Conservation (phyloP, 495 filamentous ascomycete species). For the Baudoinia panamericana region DNA sequence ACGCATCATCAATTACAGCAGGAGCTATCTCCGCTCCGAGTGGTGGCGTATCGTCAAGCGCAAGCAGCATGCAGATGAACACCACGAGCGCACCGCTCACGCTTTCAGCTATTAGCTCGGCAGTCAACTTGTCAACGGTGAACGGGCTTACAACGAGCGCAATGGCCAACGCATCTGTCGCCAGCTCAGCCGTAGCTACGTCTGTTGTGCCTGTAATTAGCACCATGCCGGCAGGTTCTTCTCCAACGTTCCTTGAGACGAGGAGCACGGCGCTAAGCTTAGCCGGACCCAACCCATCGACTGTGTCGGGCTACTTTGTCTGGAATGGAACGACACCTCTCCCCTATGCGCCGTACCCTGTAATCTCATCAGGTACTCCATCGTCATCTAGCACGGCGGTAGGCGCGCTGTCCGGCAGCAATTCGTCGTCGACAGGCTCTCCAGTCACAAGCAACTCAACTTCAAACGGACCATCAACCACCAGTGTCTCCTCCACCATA, state of each 20-base stretch:
- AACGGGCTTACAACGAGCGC: conserved; percentile 1
- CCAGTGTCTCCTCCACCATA: neutral
- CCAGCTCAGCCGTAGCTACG: neutral
- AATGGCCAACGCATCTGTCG: neutral
- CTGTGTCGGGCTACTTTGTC: conserved; percentile 12
- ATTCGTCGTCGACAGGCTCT: no score
- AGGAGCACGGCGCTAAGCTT: conserved; percentile 10
- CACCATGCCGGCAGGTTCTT: neutral
- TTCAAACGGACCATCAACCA: neutral
- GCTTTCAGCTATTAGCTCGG: neutral
- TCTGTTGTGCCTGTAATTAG: neutral
- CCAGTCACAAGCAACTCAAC: neutral
- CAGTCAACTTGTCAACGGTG: neutral
- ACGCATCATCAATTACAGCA: no score
- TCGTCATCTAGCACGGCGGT: neutral
- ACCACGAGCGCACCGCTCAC: neutral
- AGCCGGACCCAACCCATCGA: neutral
- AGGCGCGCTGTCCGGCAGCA: no score
- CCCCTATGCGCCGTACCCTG: neutral
- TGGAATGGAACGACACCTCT: conserved; percentile 11
- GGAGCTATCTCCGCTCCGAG: neutral
- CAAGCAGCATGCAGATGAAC: neutral
- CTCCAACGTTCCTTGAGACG: conserved; percentile 6
- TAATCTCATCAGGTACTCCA: neutral
- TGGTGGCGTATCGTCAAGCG: neutral